Evolutionary conservation across 1,284 basidiomycete species (phyloP), one percentile per base, ranked within the genome.

Genomic region (Megacollybia platyphylla): DNA sequence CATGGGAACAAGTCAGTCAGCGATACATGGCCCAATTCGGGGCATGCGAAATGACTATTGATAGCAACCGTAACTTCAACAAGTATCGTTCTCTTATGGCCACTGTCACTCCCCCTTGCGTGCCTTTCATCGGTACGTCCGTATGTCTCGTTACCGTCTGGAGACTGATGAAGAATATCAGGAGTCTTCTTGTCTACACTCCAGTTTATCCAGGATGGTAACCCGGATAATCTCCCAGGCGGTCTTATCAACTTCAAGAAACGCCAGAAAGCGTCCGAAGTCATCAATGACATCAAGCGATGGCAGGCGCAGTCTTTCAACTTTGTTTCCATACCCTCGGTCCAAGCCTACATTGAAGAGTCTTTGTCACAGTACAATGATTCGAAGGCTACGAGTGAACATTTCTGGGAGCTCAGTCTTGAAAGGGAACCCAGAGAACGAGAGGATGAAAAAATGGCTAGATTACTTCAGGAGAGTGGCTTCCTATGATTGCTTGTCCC

Each of bases 141-240:
- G 29, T 20, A 35, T 37, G 40, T 15, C 13, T 17, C 27, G 31
- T 17, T 34, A 27, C n/a, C 7, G 38, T 11, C 40, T 43, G 46
- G 17, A 18, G 6, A 28, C 24, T 40, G 34, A 36, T 45, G 9
- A 46, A 24, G 17, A 49, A 47, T 27, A 44, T 2, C 44, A 94
- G 91, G 94, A 52, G 88, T 97, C 44, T 97, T 96, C 67, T 74
- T 98, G 13, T 92, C 93, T 3, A 90, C 89, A 18, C 70, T 98
- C 45, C 93, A 92, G 3, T 97, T 98, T 63, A 96, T 97, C 58
- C 91, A 97, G 60, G 96, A 98, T 55, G 96, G 94, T n/a, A 93
- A 93, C 57, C 85, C 88, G 44, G 90, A 98, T 64, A 78, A 77
- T 46, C 64, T 89, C 4, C 75, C 79, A 17, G 84, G 80, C 26